These are phyloP conservation scores for Kuraishia ogatae DNA, from an alignment of 805 yeast genomes.

Conservation along the genomic window DNA sequence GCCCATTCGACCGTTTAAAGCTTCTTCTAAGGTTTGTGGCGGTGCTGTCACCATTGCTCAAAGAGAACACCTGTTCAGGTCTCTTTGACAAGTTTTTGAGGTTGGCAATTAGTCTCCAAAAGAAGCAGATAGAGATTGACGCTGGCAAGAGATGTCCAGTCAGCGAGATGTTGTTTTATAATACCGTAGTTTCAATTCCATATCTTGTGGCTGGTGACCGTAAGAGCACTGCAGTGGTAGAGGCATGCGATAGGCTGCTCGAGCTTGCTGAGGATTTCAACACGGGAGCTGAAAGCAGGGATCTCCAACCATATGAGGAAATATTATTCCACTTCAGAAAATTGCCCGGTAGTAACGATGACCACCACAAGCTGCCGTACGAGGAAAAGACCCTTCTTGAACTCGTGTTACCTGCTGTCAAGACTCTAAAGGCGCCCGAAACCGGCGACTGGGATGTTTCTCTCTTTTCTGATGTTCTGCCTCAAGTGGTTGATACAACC, in stretches of 20 bases:
- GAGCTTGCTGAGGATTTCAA: slow-evolving; percentile 32
- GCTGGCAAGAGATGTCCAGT: slow-evolving; percentile 39
- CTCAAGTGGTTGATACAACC: slow-evolving; percentile 12
- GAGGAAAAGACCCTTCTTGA: slow-evolving; percentile 38
- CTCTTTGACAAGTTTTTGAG: slow-evolving; percentile 46
- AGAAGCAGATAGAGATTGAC: neutral
- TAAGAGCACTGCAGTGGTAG: slow-evolving; percentile 18
- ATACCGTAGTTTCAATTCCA: slow-evolving; percentile 56
- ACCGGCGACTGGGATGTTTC: slow-evolving; percentile 29
- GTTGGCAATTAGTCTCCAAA: slow-evolving; percentile 49
- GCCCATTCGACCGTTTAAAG: slow-evolving; percentile 66
- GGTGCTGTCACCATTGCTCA: slow-evolving; percentile 54
- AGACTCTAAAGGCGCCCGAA: slow-evolving; percentile 10
- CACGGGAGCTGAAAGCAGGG: slow-evolving; percentile 8
- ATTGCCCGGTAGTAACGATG: slow-evolving; percentile 28
- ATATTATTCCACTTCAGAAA: slow-evolving; percentile 16
- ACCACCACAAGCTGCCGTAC: slow-evolving; percentile 35
- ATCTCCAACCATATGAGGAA: slow-evolving; percentile 4
- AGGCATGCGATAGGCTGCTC: slow-evolving; percentile 34
- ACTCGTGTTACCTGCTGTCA: slow-evolving; percentile 44
- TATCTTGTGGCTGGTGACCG: slow-evolving; percentile 25
- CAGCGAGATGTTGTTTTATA: slow-evolving; percentile 62
- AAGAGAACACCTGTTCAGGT: slow-evolving; percentile 29
- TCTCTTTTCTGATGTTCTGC: slow-evolving; percentile 28
- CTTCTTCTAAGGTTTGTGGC: slow-evolving; percentile 63